Conservation (phyloP, 495 filamentous ascomycete genomes). For the Aspergillus taichungensis region DNA sequence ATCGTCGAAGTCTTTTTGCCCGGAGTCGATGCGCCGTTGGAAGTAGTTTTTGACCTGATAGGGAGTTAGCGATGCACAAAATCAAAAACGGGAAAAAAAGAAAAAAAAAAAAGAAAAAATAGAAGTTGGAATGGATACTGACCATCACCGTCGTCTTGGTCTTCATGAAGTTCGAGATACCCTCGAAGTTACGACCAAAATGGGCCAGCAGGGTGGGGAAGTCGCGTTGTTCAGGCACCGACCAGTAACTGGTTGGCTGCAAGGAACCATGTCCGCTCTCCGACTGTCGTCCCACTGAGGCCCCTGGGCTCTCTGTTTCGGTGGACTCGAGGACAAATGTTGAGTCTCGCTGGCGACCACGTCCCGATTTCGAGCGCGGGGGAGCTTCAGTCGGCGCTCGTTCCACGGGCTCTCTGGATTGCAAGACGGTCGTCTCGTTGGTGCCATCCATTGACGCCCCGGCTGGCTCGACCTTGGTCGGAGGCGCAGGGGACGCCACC, state of each 20-base stretch:
- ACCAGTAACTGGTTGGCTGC: slow-evolving; percentile 92
- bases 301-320: slow-evolving; percentile 26
- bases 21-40: slow-evolving; percentile 62
- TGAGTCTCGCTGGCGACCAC: slow-evolving; percentile 30
- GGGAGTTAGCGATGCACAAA: background rate
- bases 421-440: slow-evolving; percentile 9
- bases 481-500: slow-evolving; percentile 15
- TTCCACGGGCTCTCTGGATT: slow-evolving; percentile 18
- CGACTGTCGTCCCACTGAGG: slow-evolving; percentile 16
- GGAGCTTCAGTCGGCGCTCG: slow-evolving; percentile 14
- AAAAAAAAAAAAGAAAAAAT: too few relatives aligned
- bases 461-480: slow-evolving; percentile 26
- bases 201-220: slow-evolving; percentile 69
- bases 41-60: slow-evolving; percentile 87
- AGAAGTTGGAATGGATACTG: slow-evolving; percentile 15
- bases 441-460: slow-evolving; percentile 22
- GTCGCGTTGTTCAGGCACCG: slow-evolving; percentile 79
- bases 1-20: slow-evolving; percentile 58
- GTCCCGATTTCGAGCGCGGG: slow-evolving; percentile 23
- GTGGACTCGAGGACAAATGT: slow-evolving; percentile 36
- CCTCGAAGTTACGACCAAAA: slow-evolving; percentile 82
- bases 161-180: slow-evolving; percentile 78
- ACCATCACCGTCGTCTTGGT: slow-evolving; percentile 95
- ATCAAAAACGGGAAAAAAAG: background rate
- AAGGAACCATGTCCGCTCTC: slow-evolving; percentile 39